Percentiles rank a stretch among this genome's conserved stretches.
Conservation (phyloP, 2,329 filamentous ascomycete genomes). For the Thelonectria blattea region DNA sequence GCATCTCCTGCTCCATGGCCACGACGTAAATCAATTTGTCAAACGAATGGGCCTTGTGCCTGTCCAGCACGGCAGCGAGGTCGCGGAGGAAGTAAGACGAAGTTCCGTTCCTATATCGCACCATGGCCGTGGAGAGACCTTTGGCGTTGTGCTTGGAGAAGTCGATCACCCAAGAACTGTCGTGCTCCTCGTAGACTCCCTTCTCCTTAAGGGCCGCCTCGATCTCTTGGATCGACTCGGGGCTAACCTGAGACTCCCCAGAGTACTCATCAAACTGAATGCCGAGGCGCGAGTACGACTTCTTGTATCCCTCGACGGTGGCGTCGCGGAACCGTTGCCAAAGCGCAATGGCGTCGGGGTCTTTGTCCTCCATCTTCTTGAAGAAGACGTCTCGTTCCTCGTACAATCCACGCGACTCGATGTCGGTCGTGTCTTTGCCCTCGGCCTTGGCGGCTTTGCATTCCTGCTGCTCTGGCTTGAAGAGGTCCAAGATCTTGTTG, state of each 20-base stretch:
- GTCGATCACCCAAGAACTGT: constrained; percentile 72
- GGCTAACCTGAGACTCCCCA: constrained; percentile 66
- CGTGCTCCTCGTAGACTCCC: constrained; percentile 66
- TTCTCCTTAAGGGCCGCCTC: constrained; percentile 64
- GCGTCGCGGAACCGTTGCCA: constrained; percentile 62
- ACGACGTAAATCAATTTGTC: constrained; percentile 84
- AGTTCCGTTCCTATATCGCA: constrained; percentile 60
- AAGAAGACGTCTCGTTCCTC: constrained; percentile 62
- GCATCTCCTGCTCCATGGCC: constrained; percentile 73
- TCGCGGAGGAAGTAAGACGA: constrained; percentile 68
- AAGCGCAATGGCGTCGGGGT: constrained; percentile 57
- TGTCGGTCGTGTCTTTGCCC: constrained; percentile 43
- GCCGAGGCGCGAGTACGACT: constrained; percentile 60
- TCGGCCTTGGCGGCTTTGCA: constrained; percentile 54
- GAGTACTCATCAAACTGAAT: constrained; percentile 66
- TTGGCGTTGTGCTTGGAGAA: constrained; percentile 75
- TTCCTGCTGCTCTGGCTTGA: constrained; percentile 66
- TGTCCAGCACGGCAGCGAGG: constrained; percentile 71
- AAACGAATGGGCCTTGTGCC: constrained; percentile 65
- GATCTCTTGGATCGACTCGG: constrained; percentile 62
- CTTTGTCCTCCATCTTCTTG: constrained; percentile 63
- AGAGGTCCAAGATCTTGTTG: constrained; percentile 67
- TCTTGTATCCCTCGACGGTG: constrained; percentile 60
- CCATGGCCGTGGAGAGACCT: constrained; percentile 70
- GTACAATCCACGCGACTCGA: constrained; percentile 48